These are phyloP conservation scores for Penicillium sp. DNA, from an alignment of 2,329 filamentous ascomycete species.

Conservation along the genomic window DNA sequence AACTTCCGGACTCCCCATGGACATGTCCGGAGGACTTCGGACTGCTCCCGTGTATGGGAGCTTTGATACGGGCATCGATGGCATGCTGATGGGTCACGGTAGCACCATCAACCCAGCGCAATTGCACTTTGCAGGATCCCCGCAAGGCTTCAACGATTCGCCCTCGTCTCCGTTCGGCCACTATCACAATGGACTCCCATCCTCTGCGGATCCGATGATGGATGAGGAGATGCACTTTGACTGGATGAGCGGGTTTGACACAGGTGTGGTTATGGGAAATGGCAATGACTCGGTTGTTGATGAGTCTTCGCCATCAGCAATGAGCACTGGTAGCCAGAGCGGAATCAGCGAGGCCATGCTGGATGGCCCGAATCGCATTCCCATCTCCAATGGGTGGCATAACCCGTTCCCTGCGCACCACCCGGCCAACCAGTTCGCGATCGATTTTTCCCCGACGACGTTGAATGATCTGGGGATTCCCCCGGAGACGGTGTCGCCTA, in stretches of 20 bases:
- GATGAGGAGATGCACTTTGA: constrained; percentile 74
- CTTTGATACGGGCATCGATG: constrained; percentile 69
- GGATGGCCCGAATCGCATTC: constrained; percentile 67
- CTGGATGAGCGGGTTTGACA: constrained; percentile 81
- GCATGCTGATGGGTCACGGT: constrained; percentile 64
- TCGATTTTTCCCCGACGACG: constrained; percentile 70
- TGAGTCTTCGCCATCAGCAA: constrained; percentile 90
- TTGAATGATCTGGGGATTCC: constrained; percentile 73
- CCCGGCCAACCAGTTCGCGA: constrained; percentile 64
- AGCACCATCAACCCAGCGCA: constrained; percentile 62
- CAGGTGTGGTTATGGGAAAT: constrained; percentile 67
- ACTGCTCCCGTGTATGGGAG: constrained; percentile 74
- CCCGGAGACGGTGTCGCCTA: constrained; percentile 72
- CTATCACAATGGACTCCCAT: constrained; percentile 51
- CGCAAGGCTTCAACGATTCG: constrained; percentile 50
- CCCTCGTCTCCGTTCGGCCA: constrained; percentile 42
- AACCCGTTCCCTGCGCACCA: constrained; percentile 67
- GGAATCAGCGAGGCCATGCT: constrained; percentile 77
- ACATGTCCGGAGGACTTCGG: constrained; percentile 65
- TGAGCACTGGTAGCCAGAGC: constrained; percentile 91
- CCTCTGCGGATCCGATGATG: constrained; percentile 55
- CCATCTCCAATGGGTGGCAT: constrained; percentile 62
- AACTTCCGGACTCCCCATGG: constrained; percentile 68
- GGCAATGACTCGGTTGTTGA: constrained; percentile 79
- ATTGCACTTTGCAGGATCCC: constrained; percentile 80